These are phyloP conservation scores for Fagopyrum tataricum DNA, from an alignment of 148 eudicot genomes.

Conservation along the genomic window DNA sequence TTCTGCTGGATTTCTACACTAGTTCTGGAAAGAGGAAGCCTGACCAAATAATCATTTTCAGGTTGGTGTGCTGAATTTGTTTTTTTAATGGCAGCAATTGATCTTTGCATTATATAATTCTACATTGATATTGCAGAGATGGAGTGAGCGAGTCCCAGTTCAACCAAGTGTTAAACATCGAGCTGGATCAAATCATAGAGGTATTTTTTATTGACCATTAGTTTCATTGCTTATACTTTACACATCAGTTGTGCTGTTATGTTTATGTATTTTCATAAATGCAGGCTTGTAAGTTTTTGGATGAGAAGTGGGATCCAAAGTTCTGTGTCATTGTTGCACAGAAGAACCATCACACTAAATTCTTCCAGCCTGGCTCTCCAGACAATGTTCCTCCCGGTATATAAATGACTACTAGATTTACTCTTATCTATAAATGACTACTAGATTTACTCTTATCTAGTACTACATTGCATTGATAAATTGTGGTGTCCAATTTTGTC, in stretches of 20 bases:
- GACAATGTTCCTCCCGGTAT: conserved; percentile 29
- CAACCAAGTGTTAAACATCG: conserved; percentile 37
- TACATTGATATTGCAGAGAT: conserved; percentile 20
- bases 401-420: background rate
- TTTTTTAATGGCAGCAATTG: background rate
- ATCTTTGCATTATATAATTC: background rate
- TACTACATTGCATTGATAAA: background rate
- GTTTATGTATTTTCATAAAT: background rate
- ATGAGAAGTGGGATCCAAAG: conserved; percentile 29
- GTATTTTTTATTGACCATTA: conserved; percentile 4
- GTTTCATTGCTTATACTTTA: background rate
- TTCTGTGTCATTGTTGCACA: conserved; percentile 33
- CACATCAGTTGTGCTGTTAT: too few relatives aligned
- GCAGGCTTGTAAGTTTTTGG: conserved; percentile 32
- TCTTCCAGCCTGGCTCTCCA: conserved; percentile 24
- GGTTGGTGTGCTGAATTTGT: conserved; percentile 14
- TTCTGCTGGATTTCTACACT: conserved; percentile 27
- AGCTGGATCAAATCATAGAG: conserved; percentile 33
- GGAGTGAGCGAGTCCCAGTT: conserved; percentile 48
- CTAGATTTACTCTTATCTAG: background rate
- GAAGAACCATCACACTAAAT: conserved; percentile 39
- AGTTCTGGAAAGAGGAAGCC: conserved; percentile 41
- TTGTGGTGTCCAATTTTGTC: background rate
- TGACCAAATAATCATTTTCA: conserved; percentile 39
- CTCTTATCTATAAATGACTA: background rate